A percentile compares a stretch with the other conserved stretches of the same genome.
These are phyloP conservation scores for Macrophomina tecta DNA, from an alignment of 2,329 filamentous ascomycete genomes.

Conservation along the genomic window DNA sequence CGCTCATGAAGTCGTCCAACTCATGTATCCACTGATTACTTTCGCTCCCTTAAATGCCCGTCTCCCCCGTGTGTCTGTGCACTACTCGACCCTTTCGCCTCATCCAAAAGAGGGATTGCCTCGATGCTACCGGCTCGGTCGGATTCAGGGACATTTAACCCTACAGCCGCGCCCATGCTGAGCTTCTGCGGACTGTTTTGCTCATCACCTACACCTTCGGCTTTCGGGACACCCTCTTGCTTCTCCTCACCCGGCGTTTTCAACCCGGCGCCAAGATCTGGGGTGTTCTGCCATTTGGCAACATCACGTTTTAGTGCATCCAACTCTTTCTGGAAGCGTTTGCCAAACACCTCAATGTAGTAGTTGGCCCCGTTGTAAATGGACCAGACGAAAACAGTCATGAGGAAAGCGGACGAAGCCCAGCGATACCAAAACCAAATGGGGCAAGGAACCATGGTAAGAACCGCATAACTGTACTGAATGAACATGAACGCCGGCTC, in stretches of 20 bases:
- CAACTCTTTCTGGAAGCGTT: conserved; percentile 93
- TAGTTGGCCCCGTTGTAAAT: conserved; percentile 97
- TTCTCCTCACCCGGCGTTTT: conserved; percentile 25
- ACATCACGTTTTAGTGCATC: conserved; percentile 89
- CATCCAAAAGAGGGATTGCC: conserved; percentile 62
- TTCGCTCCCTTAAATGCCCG: conserved; percentile 28
- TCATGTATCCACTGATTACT: conserved; percentile 6
- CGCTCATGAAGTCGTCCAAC: conserved; percentile 8
- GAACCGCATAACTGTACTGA: conserved; percentile 86
- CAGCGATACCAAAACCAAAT: conserved; percentile 92
- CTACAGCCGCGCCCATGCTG: conserved; percentile 22
- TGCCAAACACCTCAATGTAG: conserved; percentile 98
- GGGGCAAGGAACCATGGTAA: conserved; percentile 94
- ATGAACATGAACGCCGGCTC: conserved; percentile 95
- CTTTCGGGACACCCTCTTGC: not conserved
- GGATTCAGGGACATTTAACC: conserved; percentile 20
- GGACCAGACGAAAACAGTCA: conserved; percentile 88
- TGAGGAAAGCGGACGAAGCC: conserved; percentile 78
- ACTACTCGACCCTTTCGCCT: conserved; percentile 48
- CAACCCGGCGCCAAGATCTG: conserved; percentile 11
- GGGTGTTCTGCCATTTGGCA: conserved; percentile 75
- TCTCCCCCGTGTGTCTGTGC: conserved; percentile 1
- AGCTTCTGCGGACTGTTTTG: conserved; percentile 18
- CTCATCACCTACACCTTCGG: conserved; percentile 19
- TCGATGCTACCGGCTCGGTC: conserved; percentile 51